These are phyloP conservation scores for Populus trichocarpa DNA, from an alignment of 441 rosid species.

Conservation along the genomic window DNA sequence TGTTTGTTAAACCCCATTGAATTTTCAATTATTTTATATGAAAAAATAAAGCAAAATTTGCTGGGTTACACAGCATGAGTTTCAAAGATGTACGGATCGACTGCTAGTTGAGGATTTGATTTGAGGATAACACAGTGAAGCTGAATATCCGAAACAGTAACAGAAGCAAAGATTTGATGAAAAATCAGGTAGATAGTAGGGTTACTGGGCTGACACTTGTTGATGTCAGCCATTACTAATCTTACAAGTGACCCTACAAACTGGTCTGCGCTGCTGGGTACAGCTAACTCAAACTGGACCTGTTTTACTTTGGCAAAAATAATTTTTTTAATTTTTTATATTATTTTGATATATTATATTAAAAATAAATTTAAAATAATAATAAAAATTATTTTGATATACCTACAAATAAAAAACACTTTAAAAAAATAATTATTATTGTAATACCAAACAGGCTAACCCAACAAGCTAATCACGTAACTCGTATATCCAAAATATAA, in stretches of 20 bases:
- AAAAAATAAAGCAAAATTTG: background rate
- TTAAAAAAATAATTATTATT: too few species aligned
- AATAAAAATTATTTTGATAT: too few species aligned
- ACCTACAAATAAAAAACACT: fast-evolving
- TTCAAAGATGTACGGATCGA: background rate
- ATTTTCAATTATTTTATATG: background rate
- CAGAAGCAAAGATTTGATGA: background rate
- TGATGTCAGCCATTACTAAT: constrained; percentile 11
- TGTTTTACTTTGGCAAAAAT: background rate
- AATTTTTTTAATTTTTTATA: too few species aligned
- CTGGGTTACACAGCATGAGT: background rate
- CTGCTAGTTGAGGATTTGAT: background rate
- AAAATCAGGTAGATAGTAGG: background rate
- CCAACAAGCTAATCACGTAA: too few species aligned
- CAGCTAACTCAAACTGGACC: background rate
- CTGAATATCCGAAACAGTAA: background rate
- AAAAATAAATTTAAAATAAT: too few species aligned
- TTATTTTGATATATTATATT: too few species aligned
- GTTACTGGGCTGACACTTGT: constrained; percentile 6
- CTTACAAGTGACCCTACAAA: background rate
- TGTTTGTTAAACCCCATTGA: background rate
- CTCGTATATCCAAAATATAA: too few species aligned
- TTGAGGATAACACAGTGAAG: too few species aligned
- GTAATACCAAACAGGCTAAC: fast-evolving
- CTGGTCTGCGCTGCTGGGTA: background rate